Evolutionary conservation across 768 basidiomycete species (phyloP).

Genomic region (Tricholoma matsutake): DNA sequence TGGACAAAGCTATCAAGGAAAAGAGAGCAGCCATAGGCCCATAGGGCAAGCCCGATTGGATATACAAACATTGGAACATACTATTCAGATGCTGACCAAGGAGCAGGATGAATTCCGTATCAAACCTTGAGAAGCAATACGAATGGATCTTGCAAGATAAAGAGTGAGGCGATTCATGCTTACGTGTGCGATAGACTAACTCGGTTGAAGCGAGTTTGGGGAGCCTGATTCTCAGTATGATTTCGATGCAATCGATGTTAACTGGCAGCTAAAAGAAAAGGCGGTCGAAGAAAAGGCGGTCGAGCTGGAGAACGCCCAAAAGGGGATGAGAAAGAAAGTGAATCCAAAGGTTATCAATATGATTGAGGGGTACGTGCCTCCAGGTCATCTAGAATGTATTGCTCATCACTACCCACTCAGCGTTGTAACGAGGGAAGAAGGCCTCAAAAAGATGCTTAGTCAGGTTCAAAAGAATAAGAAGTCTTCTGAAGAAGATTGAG

Average conservation of each 20-base stretch:
- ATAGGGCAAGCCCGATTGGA: conserved; percentile 66
- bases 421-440: conserved; percentile 88
- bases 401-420: conserved; percentile 34
- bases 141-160: conserved; percentile 90
- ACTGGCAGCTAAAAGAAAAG: too few species aligned
- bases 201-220: conserved; percentile 68
- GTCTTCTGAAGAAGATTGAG: conserved; percentile 91
- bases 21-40: too few species aligned
- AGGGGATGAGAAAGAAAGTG: conserved; percentile 91
- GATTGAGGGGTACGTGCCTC: conserved; percentile 77
- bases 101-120: conserved; percentile 55
- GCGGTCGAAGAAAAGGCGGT: conserved; percentile 58
- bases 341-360: conserved; percentile 95
- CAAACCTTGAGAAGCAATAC: conserved; percentile 72
- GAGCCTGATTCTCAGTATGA: conserved; percentile 79
- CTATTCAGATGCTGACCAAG: conserved; percentile 56
- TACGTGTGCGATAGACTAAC: not conserved
- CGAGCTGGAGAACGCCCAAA: conserved; percentile 78
- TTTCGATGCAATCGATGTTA: conserved; percentile 66
- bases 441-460: conserved; percentile 83
- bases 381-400: not conserved
- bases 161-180: conserved; percentile 52
- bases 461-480: conserved; percentile 93
- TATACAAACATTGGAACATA: conserved; percentile 68
- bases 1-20: conserved; percentile 77